Conservation (phyloP, 257 asterid species). For the Rehmannia glutinosa region DNA sequence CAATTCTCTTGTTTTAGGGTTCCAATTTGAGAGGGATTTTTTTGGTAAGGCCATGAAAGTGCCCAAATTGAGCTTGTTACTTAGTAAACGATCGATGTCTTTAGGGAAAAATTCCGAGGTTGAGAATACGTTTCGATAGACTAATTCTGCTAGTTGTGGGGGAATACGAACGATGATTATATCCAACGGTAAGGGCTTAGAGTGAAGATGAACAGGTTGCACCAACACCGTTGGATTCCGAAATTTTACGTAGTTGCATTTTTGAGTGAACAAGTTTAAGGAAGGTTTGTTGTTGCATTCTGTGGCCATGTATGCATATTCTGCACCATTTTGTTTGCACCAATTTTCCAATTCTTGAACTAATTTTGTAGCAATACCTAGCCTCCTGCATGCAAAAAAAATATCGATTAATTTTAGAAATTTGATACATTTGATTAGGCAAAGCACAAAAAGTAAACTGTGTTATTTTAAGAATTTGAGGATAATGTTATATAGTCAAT, state of each 20-base stretch:
- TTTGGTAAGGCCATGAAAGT: conserved; percentile 72
- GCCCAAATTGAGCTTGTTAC: conserved; percentile 60
- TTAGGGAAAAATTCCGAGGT: conserved; percentile 60
- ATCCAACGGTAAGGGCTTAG: conserved; percentile 41
- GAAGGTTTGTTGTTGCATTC: conserved; percentile 63
- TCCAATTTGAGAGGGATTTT: conserved; percentile 33
- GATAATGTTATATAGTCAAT: too few species aligned
- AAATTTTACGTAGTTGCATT: conserved; percentile 55
- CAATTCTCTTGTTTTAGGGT: conserved; percentile 30
- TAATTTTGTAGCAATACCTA: conserved; percentile 73
- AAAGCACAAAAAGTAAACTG: neutral
- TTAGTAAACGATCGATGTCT: conserved; percentile 46
- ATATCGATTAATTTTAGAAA: too few species aligned
- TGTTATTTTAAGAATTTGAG: too few species aligned
- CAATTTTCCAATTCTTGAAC: conserved; percentile 58
- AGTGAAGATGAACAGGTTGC: conserved; percentile 75
- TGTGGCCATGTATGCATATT: conserved; percentile 83
- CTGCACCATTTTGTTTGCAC: conserved; percentile 54
- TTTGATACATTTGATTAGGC: neutral
- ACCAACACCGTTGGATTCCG: conserved; percentile 68
- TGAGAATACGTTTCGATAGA: conserved; percentile 44
- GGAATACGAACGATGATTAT: conserved; percentile 35
- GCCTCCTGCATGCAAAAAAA: conserved; percentile 51
- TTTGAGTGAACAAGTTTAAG: conserved; percentile 54
- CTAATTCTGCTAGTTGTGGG: conserved; percentile 28